These are phyloP conservation scores for Lipomyces chichibuensis DNA, from an alignment of 805 yeast species.

Conservation along the genomic window DNA sequence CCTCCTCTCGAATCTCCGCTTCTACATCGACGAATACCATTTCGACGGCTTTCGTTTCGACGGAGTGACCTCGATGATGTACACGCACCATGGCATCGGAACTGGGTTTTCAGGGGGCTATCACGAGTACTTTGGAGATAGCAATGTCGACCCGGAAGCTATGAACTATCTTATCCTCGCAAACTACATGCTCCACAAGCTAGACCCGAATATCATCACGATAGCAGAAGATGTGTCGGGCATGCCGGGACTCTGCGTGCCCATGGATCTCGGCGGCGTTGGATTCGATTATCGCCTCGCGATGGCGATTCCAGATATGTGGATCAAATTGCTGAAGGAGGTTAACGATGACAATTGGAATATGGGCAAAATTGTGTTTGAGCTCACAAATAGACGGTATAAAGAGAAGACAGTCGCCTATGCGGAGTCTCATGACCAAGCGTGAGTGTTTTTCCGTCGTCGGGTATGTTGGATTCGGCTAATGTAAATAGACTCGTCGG, in stretches of 20 bases:
- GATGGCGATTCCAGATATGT: slow-evolving; percentile 99
- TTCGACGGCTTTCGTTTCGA: slow-evolving; percentile 97
- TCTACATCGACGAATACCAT: slow-evolving; percentile 75
- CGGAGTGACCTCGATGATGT: slow-evolving; percentile 94
- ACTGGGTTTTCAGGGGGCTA: slow-evolving; percentile 88
- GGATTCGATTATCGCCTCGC: slow-evolving; percentile 93
- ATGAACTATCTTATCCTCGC: slow-evolving; percentile 86
- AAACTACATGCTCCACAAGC: slow-evolving; percentile 69
- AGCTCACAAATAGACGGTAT: slow-evolving; percentile 85
- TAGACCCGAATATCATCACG: slow-evolving; percentile 62
- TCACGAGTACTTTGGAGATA: slow-evolving; percentile 80
- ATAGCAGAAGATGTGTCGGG: slow-evolving; percentile 98
- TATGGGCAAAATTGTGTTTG: slow-evolving; percentile 73
- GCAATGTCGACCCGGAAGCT: slow-evolving; percentile 81
- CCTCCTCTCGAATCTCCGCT: slow-evolving; percentile 79
- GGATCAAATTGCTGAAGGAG: slow-evolving; percentile 93
- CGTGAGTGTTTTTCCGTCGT: slow-evolving; percentile 43
- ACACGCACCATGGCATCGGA: slow-evolving; percentile 90
- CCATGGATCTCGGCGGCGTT: slow-evolving; percentile 76
- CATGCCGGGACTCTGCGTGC: slow-evolving; percentile 89
- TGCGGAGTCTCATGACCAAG: slow-evolving; percentile 96
- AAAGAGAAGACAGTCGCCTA: slow-evolving; percentile 88
- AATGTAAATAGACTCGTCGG: slow-evolving; percentile 63
- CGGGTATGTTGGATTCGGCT: not conserved
- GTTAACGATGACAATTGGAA: slow-evolving; percentile 89